phyloP scores from a whole-genome alignment of 1,284 basidiomycete species.

The Salmacisia buchloeana region DNA sequence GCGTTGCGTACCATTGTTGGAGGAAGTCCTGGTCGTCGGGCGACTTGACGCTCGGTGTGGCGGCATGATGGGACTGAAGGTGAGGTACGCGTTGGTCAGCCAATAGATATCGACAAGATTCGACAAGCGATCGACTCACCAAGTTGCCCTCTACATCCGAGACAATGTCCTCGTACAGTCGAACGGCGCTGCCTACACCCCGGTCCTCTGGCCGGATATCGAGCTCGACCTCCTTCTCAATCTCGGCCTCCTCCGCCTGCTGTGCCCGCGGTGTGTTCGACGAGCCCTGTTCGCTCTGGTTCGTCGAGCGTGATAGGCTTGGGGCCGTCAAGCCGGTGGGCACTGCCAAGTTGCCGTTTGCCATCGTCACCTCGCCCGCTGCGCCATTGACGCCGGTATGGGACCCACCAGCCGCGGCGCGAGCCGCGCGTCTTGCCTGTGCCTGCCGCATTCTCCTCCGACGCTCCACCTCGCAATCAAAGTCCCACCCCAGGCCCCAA shows the following conservation, averaged over 20 bases:
- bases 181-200: slow-evolving; percentile 31
- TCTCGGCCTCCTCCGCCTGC: slow-evolving; percentile 4
- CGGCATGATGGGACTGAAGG: slow-evolving; percentile 13
- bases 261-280: background rate
- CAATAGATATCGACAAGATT: slow-evolving; percentile 23
- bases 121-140: slow-evolving; percentile 16
- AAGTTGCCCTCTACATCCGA: background rate
- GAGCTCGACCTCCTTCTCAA: slow-evolving; percentile 25
- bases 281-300: background rate
- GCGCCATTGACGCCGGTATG: too few relatives aligned
- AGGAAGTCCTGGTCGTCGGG: background rate
- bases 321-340: background rate
- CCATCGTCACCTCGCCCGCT: background rate
- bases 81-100: slow-evolving; percentile 25
- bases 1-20: background rate
- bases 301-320: background rate
- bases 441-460: background rate
- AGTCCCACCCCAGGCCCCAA: slow-evolving; percentile 68
- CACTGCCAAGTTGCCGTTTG: background rate
- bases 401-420: too few relatives aligned
- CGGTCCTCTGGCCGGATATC: slow-evolving; percentile 12
- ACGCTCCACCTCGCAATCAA: slow-evolving; percentile 33
- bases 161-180: slow-evolving; percentile 41
- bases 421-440: background rate
- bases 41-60: slow-evolving; percentile 16